Conservation (phyloP, 2,329 filamentous ascomycete species). For the Fusarium cyanostomum region DNA sequence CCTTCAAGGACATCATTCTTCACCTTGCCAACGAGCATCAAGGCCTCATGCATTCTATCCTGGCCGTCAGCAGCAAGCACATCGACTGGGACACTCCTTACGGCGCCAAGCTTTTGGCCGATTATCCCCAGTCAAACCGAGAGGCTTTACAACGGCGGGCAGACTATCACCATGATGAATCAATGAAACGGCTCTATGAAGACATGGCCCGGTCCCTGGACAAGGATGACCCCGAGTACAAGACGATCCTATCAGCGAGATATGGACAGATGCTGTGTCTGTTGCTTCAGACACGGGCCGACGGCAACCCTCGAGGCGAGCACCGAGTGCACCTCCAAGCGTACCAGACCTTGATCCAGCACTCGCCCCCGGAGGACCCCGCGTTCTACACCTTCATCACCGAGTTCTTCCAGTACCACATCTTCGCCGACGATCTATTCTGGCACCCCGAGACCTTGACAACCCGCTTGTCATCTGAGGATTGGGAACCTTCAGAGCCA, state of each 20-base stretch:
- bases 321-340: slow-evolving; percentile 83
- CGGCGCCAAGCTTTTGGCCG: slow-evolving; percentile 61
- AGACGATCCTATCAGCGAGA: slow-evolving; percentile 61
- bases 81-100: slow-evolving; percentile 68
- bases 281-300: slow-evolving; percentile 65
- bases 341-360: slow-evolving; percentile 76
- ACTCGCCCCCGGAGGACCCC: slow-evolving; percentile 68
- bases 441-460: slow-evolving; percentile 55
- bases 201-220: slow-evolving; percentile 56
- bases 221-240: slow-evolving; percentile 55
- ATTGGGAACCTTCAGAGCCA: slow-evolving; percentile 54
- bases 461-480: slow-evolving; percentile 53
- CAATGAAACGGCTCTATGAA: slow-evolving; percentile 61
- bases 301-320: slow-evolving; percentile 68
- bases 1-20: slow-evolving; percentile 84
- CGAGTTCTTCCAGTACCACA: slow-evolving; percentile 88
- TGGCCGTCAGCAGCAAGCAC: slow-evolving; percentile 85
- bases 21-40: slow-evolving; percentile 82
- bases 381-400: slow-evolving; percentile 72
- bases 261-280: slow-evolving; percentile 73
- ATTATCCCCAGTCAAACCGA: slow-evolving; percentile 58
- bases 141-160: slow-evolving; percentile 61
- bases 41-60: slow-evolving; percentile 89
- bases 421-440: slow-evolving; percentile 70
- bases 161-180: slow-evolving; percentile 64